Percentiles rank a stretch among this genome's conserved stretches.
These are phyloP conservation scores for Nemania abortiva DNA, from an alignment of 2,329 filamentous ascomycete species.

Conservation along the genomic window DNA sequence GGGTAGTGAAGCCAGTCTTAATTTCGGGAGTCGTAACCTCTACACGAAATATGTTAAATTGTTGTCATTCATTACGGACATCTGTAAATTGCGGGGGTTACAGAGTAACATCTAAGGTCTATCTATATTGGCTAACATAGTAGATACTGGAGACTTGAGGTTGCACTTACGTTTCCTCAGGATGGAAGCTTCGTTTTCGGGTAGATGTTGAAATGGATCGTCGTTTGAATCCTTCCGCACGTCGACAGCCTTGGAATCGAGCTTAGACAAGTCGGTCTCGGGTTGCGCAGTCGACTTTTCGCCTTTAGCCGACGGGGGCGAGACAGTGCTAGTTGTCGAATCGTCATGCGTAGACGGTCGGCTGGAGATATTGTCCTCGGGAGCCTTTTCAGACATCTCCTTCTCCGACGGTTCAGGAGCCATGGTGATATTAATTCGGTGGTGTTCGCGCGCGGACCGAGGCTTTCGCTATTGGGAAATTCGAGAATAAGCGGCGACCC, in stretches of 20 bases:
- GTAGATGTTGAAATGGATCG: constrained; percentile 72
- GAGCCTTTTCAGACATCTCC: constrained; percentile 47
- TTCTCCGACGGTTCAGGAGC: constrained; percentile 43
- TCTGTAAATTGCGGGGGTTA: background rate
- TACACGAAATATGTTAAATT: constrained; percentile 26
- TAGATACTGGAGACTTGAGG: background rate
- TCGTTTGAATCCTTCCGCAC: constrained; percentile 58
- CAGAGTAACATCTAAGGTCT: background rate
- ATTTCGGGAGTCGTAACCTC: constrained; percentile 73
- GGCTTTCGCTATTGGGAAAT: constrained; percentile 16
- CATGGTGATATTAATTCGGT: constrained; percentile 38
- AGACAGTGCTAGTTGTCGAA: constrained; percentile 49
- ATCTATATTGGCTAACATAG: background rate
- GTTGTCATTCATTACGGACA: background rate
- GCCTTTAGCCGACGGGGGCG: constrained; percentile 32
- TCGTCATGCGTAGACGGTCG: constrained; percentile 54
- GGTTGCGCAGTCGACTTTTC: constrained; percentile 33
- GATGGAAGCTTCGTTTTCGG: constrained; percentile 73
- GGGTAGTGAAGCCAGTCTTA: constrained; percentile 71
- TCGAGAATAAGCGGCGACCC: constrained; percentile 15
- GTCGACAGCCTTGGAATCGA: constrained; percentile 58
- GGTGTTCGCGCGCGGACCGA: constrained; percentile 5
- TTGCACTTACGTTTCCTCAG: constrained; percentile 64
- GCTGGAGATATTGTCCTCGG: constrained; percentile 45
- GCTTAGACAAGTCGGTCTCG: constrained; percentile 53